A percentile compares a stretch with the other conserved stretches of the same genome.
Evolutionary conservation across 108 stramenopile genomes (phyloP).

Genomic region (Bacterosira constricta): DNA sequence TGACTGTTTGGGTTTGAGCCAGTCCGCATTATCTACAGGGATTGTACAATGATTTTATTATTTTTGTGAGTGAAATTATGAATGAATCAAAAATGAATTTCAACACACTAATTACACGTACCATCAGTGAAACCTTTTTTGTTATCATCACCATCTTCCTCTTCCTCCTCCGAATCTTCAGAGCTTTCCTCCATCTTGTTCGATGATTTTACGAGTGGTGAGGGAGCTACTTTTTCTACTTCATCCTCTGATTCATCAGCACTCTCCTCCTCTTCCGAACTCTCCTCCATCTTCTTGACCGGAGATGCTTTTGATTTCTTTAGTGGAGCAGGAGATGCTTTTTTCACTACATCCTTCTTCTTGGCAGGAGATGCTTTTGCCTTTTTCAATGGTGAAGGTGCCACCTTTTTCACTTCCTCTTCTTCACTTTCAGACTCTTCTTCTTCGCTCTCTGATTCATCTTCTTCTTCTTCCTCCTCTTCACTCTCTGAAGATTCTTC

Average conservation of each 20-base stretch:
- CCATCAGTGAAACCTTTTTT: conserved; percentile 45
- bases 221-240: conserved; percentile 8
- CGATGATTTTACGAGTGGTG: conserved; percentile 15
- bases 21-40: conserved; percentile 69
- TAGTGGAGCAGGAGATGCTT: background rate
- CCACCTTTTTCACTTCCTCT: conserved; percentile 13
- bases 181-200: background rate
- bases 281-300: conserved; percentile 6
- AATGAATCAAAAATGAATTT: background rate
- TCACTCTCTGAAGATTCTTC: conserved; percentile 9
- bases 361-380: background rate
- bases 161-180: background rate
- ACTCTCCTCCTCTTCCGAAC: conserved; percentile 18
- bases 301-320: conserved; percentile 4
- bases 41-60: background rate
- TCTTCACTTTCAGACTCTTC: conserved; percentile 23
- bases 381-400: background rate
- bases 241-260: conserved; percentile 24
- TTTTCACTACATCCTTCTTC: background rate
- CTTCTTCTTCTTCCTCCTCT: conserved; percentile 2
- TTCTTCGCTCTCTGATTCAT: background rate
- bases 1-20: conserved; percentile 75
- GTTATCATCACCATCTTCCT: conserved; percentile 23
- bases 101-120: conserved; percentile 1
- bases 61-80: conserved; percentile 3